These are phyloP conservation scores for Herpetomonas tarakana DNA, from an alignment of 208 protist genomes.

Conservation along the genomic window DNA sequence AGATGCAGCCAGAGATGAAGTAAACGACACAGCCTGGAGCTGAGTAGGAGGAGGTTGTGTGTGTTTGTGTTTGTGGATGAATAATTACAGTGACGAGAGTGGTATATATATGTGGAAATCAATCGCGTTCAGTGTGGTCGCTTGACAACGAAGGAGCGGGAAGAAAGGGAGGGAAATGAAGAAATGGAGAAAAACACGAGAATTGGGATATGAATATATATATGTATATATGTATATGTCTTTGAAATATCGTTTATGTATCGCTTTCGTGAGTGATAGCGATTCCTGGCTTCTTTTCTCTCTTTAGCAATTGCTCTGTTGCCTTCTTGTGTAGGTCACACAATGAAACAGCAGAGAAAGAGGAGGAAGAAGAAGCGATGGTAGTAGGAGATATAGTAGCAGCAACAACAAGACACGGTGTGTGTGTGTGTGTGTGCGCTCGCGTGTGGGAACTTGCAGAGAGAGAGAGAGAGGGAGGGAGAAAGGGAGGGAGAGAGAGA, in stretches of 20 bases:
- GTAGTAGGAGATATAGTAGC: background rate
- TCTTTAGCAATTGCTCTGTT: too few relatives aligned
- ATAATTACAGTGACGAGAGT: background rate
- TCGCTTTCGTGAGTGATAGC: too few relatives aligned
- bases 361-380: conserved; percentile 6
- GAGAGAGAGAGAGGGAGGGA: background rate
- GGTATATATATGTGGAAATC: too few relatives aligned
- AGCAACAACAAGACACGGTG: background rate
- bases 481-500: background rate
- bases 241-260: background rate
- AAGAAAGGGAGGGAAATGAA: background rate
- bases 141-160: background rate
- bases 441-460: background rate
- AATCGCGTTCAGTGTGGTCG: too few relatives aligned
- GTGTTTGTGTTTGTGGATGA: conserved; percentile 4
- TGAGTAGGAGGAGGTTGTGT: conserved; percentile 1
- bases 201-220: background rate
- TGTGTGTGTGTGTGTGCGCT: background rate
- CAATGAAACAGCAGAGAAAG: background rate
- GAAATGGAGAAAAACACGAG: background rate
- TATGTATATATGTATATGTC: background rate
- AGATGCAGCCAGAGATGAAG: too few relatives aligned
- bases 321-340: background rate
- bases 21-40: too few relatives aligned
- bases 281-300: too few relatives aligned